Percentiles rank a stretch among this genome's conserved stretches.
phyloP scores from a whole-genome alignment of 192 early-diverging fungal genomes.

The Dissophora ornata region DNA sequence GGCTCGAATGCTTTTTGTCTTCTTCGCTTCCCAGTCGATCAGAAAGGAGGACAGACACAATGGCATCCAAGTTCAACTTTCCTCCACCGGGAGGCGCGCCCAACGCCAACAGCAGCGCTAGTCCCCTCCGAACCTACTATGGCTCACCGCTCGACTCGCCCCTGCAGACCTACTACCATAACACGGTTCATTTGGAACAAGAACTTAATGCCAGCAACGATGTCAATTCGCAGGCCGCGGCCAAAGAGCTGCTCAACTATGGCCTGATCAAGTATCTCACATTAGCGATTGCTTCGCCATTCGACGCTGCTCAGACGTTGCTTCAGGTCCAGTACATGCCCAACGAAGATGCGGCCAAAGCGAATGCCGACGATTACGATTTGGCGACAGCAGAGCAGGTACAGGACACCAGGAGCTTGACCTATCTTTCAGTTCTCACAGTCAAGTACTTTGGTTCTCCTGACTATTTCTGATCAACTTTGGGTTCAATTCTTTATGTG shows the following conservation, averaged over 20 bases:
- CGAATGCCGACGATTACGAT: slow-evolving; percentile 24
- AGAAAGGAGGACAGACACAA: slow-evolving; percentile 5
- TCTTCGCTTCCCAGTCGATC: no score
- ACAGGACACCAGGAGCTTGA: neutral
- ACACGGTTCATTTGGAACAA: slow-evolving; percentile 15
- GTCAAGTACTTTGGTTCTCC: no score
- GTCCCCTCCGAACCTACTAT: slow-evolving; percentile 26
- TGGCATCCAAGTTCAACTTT: slow-evolving; percentile 40
- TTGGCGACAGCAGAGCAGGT: slow-evolving; percentile 51
- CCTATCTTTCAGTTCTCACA: no score
- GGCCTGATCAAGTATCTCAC: slow-evolving; percentile 72
- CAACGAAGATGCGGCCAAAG: slow-evolving; percentile 55
- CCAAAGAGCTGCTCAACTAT: slow-evolving; percentile 71
- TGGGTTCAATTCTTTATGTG: no score
- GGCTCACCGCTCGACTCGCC: slow-evolving; percentile 28
- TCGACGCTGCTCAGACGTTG: slow-evolving; percentile 75
- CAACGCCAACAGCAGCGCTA: slow-evolving; percentile 27
- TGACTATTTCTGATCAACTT: no score
- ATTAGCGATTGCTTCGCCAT: slow-evolving; percentile 68
- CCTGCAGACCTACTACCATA: slow-evolving; percentile 33
- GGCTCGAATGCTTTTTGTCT: no score
- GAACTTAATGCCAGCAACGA: slow-evolving; percentile 5
- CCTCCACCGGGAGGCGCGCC: slow-evolving; percentile 39
- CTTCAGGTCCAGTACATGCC: slow-evolving; percentile 82
- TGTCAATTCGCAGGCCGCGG: slow-evolving; percentile 56